A percentile compares a stretch with the other conserved stretches of the same genome.
phyloP scores from a whole-genome alignment of 2,329 filamentous ascomycete species.

The Thielaviopsis ethacetica region DNA sequence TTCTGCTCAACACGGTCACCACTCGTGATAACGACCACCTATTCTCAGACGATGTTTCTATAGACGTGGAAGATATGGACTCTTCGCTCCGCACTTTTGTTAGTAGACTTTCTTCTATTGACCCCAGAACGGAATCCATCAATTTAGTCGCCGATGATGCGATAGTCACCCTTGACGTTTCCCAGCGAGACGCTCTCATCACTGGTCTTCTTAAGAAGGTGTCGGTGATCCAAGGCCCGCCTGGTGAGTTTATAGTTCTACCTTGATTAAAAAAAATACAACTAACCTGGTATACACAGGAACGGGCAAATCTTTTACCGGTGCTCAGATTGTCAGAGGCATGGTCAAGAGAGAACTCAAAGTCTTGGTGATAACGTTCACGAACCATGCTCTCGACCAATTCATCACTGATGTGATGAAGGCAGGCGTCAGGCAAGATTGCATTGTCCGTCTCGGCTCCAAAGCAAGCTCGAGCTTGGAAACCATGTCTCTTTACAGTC shows the following conservation, averaged over 20 bases:
- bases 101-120: conserved; percentile 26
- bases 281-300: conserved; percentile 24
- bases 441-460: conserved; percentile 47
- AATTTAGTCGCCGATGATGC: not conserved
- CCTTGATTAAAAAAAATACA: not conserved
- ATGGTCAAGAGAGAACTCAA: conserved; percentile 33
- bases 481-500: not conserved
- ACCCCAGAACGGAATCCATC: no score
- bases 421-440: conserved; percentile 31
- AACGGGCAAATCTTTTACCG: conserved; percentile 62
- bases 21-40: not conserved
- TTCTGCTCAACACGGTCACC: not conserved
- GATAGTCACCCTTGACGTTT: conserved; percentile 10
- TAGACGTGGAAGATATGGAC: not conserved
- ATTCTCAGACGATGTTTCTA: not conserved
- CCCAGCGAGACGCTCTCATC: conserved; percentile 41
- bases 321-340: conserved; percentile 42
- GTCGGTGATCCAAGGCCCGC: conserved; percentile 55
- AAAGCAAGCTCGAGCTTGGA: conserved; percentile 28
- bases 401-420: conserved; percentile 47
- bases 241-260: conserved; percentile 29
- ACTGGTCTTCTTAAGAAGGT: conserved; percentile 35
- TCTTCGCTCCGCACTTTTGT: not conserved
- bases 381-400: conserved; percentile 51
- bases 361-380: conserved; percentile 51